Base-by-base conservation (phyloP, 208 protist genomes). In the Herpetomonas samuelpessoai region DNA sequence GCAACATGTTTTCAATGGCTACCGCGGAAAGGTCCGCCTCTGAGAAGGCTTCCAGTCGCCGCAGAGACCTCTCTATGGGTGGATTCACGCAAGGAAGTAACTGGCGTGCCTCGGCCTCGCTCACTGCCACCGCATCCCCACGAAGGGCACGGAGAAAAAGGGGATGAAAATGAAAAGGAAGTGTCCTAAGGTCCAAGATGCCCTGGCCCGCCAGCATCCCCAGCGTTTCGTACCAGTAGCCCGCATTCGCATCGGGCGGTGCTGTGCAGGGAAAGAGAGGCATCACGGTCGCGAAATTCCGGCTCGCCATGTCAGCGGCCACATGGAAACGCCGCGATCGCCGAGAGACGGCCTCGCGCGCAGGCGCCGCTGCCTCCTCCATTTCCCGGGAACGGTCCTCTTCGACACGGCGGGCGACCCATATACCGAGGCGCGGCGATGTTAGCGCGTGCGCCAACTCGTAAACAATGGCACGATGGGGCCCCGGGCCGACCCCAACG, bases 151-250 rank as follows among this genome's bases (percentile, higher is more conserved):
- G 76, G 29, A 86, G 52, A 27, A 92, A 76, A 1, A 83, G 69
- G 0, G 73, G 74, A 67, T 92, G 81, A 47, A 95, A 76, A 16
- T 49, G 76, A 19, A 95, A 63, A 3, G 72, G 58, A 12, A 75
- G 67, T 0, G 78, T 75, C 28, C 73, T 66, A n/a, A 68, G 70
- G 38, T 86, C 65, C 57, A 83, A 59, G 21, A 95, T 64, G 30
- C 86, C 62, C 1, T 83, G 84, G 0, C 80, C 85, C 2, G 91
- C 60, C 4, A 92, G 66, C 2, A 86, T 47, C 2, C 88, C 88
- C 22, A 95, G 73, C 39, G 78, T 47, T 59, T 87, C 75, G 71
- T 85, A 92, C 60, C 84, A 71, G 6, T 64, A 55, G 28, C 86
- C 61, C 16, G 74, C 66, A 27, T 67, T 39, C 2, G 53, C 26